These are phyloP conservation scores for Ganoderma multipileum DNA, from an alignment of 1,284 basidiomycete genomes.

Conservation along the genomic window DNA sequence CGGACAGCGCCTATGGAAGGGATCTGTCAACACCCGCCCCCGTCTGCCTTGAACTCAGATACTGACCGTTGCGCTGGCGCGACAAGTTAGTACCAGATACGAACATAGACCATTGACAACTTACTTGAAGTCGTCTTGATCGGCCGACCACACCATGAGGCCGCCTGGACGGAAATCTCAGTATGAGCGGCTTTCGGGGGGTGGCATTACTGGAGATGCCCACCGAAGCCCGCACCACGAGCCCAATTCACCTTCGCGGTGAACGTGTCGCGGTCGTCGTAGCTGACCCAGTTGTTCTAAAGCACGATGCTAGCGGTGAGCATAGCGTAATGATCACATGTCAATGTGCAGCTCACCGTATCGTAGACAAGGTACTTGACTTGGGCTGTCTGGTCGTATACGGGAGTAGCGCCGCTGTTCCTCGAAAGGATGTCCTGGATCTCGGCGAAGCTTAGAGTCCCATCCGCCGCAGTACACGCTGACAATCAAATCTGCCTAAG, in stretches of 20 bases:
- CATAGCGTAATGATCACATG: not conserved
- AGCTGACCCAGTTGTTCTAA: constrained; percentile 21
- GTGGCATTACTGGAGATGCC: not conserved
- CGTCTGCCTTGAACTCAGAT: not conserved
- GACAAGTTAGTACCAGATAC: no score
- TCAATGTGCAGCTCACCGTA: not conserved
- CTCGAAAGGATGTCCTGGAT: constrained; percentile 15
- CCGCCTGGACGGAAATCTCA: not conserved
- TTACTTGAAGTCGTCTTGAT: not conserved
- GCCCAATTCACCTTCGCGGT: constrained; percentile 15
- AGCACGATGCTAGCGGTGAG: not conserved
- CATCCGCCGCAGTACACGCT: constrained; percentile 23
- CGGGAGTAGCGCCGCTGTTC: no score
- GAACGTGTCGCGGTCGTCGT: constrained; percentile 26
- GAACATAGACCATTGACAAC: no score
- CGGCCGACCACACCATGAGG: not conserved
- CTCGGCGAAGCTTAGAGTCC: constrained; percentile 22
- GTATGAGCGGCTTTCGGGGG: not conserved
- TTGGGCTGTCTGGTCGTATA: not conserved
- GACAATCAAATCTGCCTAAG: not conserved
- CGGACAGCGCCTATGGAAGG: not conserved
- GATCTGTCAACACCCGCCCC: not conserved
- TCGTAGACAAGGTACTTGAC: not conserved
- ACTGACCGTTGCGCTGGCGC: not conserved
- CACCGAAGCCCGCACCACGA: constrained; percentile 3